Base-by-base conservation (phyloP, 495 filamentous ascomycete genomes). In the Podospora australis region DNA sequence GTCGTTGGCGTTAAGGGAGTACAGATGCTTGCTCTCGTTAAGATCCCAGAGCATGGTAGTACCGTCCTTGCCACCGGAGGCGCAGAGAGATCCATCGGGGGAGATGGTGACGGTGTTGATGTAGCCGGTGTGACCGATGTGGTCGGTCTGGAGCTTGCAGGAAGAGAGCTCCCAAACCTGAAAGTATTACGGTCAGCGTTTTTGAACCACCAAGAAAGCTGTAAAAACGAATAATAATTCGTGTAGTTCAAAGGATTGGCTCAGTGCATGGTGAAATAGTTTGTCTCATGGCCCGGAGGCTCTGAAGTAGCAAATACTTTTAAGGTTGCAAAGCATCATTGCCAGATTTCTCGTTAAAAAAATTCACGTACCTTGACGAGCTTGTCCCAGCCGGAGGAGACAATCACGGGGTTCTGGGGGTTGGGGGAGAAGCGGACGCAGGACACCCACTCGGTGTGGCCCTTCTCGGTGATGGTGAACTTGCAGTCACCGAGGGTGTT, bases 261-360 rank as follows among this genome's bases (percentile, higher is more conserved):
- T 98, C 92, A 98, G 92, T 74, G 78, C 85, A 79, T 70, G 86
- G 88, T 92, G 87, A 55, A 55, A 75, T 43, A 43, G 68, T 74
- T 95, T 84, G 87, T 99, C 94, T 99, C 92, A 99, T 95, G 66
- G 88, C 88, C 80, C 64, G 68, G 68, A 77, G 80, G 85, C 90
- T 99, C 92, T 96, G 94, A 99, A 99, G 92, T 99, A 99, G 92
- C 92, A 97, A 99, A 97, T 99, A 99, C 90, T 89, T 91, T 71
- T n/a, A n/a, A 68, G 62, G 77, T 82, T 83, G 82, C 80, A 79
- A 55, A 87, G 75, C 92, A 98, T 98, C 92, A 86, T 95, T 45
- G 72, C 51, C 41, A 50, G 48, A 50, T 25, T 22, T 9, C 20
- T 8, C 28, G 34, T 11, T 6, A 1, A n/a, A 21, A 16, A 13